These are phyloP conservation scores for Hondaea fermentalgiana DNA, from an alignment of 108 stramenopile species.

Conservation along the genomic window DNA sequence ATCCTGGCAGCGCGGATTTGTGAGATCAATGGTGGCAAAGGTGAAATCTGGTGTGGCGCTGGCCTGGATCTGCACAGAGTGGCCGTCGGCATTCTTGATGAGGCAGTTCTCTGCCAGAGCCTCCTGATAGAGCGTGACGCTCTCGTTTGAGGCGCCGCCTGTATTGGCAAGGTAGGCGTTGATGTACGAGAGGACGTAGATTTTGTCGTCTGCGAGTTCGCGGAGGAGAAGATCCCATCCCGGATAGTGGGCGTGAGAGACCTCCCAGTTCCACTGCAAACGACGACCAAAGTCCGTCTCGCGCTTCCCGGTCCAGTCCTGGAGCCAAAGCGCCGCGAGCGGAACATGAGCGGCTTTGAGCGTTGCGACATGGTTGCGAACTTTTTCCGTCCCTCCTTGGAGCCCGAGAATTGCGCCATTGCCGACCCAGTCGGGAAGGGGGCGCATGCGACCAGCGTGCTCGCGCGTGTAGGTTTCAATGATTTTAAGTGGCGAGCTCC, in stretches of 20 bases:
- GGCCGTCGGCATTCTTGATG: background rate
- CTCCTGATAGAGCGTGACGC: background rate
- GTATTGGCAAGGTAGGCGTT: slow-evolving; percentile 13
- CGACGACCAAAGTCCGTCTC: slow-evolving; percentile 12
- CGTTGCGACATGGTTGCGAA: background rate
- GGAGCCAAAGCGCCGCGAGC: slow-evolving; percentile 14
- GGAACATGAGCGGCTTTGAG: background rate
- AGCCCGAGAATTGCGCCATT: slow-evolving; percentile 17
- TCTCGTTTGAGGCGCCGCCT: background rate
- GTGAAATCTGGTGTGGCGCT: background rate
- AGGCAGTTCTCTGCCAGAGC: background rate
- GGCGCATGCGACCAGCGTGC: background rate
- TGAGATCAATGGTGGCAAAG: background rate
- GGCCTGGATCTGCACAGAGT: background rate
- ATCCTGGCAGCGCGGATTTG: background rate
- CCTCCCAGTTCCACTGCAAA: slow-evolving; percentile 24
- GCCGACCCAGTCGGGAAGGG: slow-evolving; percentile 17
- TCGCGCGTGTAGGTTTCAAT: slow-evolving; percentile 8
- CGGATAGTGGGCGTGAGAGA: background rate
- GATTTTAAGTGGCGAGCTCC: background rate
- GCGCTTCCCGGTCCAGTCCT: slow-evolving; percentile 25
- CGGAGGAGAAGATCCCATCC: background rate
- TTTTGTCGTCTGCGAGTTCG: background rate
- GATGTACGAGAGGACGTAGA: background rate
- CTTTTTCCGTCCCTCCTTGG: background rate